A percentile compares a stretch with the other conserved stretches of the same genome.
Evolutionary conservation across 176 grass and related monocot genomes (phyloP).

Genomic region (Guadua angustifolia): DNA sequence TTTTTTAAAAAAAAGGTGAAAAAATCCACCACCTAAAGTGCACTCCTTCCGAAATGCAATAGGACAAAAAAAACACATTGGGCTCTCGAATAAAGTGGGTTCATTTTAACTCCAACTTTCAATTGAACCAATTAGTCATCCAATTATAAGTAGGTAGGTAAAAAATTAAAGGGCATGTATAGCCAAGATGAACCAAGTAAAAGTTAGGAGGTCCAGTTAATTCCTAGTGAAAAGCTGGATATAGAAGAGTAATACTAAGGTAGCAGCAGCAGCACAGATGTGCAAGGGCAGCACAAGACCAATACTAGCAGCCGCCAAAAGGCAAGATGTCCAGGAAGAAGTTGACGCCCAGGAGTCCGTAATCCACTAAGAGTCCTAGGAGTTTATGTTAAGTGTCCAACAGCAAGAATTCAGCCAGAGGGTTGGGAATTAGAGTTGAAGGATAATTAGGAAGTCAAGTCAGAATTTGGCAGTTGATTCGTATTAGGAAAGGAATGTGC

Average conservation of each 20-base stretch:
- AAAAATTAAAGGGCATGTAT: conserved; percentile 12
- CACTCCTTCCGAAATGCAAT: conserved; percentile 2
- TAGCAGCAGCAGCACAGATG: no score
- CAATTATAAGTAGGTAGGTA: conserved; percentile 14
- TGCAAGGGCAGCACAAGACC: no score
- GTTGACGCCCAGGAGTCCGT: no score
- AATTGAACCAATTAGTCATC: conserved; percentile 28
- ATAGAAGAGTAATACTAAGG: not conserved
- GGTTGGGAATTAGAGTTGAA: no score
- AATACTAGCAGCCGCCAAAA: no score
- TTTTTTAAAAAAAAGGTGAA: not conserved
- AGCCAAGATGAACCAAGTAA: conserved; percentile 7
- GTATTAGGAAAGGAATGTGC: no score
- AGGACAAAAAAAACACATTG: not conserved
- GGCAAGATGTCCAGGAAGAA: no score
- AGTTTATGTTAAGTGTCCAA: no score
- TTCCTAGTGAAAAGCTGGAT: conserved; percentile 7
- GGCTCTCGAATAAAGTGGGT: conserved; percentile 8
- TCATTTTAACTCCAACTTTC: not conserved
- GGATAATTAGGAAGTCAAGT: no score
- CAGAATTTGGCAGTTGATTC: no score
- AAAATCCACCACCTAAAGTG: not conserved
- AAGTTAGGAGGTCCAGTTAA: not conserved
- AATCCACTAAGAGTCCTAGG: no score
- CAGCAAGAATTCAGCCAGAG: no score